phyloP scores from a whole-genome alignment of 2,329 filamentous ascomycete species.

The Calonectria fujianensis region DNA sequence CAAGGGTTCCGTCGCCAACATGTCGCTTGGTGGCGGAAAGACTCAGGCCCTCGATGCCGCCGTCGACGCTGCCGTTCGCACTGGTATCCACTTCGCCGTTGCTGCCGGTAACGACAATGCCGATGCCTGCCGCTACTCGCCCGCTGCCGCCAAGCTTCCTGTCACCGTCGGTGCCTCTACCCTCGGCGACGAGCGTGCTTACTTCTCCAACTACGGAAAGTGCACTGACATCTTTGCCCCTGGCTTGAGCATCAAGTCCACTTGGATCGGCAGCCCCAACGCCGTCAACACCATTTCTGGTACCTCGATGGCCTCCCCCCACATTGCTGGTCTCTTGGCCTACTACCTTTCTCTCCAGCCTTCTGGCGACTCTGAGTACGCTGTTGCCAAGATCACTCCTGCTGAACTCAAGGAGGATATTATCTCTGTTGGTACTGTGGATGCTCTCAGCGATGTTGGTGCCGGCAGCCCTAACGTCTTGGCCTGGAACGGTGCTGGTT shows the following conservation, averaged over 20 bases:
- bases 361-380: slow-evolving; percentile 90
- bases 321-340: slow-evolving; percentile 96
- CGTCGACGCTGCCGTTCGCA: slow-evolving; percentile 93
- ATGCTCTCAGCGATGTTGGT: slow-evolving; percentile 87
- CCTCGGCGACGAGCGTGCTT: slow-evolving; percentile 94
- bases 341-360: slow-evolving; percentile 99
- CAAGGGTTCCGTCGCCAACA: slow-evolving; percentile 99
- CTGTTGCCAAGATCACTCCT: slow-evolving; percentile 91
- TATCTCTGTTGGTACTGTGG: slow-evolving; percentile 87
- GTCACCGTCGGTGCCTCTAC: slow-evolving; percentile 97
- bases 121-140: slow-evolving; percentile 99
- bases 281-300: slow-evolving; percentile 99
- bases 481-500: slow-evolving; percentile 98
- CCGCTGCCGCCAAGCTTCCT: slow-evolving; percentile 91
- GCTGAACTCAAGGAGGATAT: slow-evolving; percentile 95
- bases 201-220: slow-evolving; percentile 99
- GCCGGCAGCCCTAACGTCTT: slow-evolving; percentile 93
- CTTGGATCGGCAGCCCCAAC: slow-evolving; percentile 97
- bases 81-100: slow-evolving; percentile 97
- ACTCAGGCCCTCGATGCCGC: slow-evolving; percentile 92
- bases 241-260: slow-evolving; percentile 96
- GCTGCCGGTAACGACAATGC: slow-evolving; percentile 99
- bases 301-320: slow-evolving; percentile 99
- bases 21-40: slow-evolving; percentile 99
- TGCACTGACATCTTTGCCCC: slow-evolving; percentile 99